phyloP scores from a whole-genome alignment of 768 basidiomycete genomes.

The Collybia mongolica region DNA sequence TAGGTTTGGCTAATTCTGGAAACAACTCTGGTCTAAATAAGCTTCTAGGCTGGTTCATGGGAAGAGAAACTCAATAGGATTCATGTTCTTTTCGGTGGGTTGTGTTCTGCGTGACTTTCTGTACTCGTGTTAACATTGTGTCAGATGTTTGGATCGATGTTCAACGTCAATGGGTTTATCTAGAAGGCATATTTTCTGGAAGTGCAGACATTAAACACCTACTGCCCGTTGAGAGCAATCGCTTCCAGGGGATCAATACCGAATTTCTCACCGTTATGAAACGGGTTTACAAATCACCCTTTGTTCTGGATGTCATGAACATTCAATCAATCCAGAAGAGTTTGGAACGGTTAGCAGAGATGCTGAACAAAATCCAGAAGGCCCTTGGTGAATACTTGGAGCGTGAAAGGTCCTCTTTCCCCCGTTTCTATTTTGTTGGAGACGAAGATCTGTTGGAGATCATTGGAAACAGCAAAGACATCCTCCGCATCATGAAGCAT shows the following conservation, averaged over 20 bases:
- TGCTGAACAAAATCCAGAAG: conserved; percentile 98
- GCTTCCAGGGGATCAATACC: conserved; percentile 97
- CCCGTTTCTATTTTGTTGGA: conserved; percentile 99
- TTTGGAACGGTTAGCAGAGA: conserved; percentile 92
- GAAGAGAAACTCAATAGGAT: conserved; percentile 96
- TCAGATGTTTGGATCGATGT: conserved; percentile 99
- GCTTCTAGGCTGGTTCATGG: conserved; percentile 76
- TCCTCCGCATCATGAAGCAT: conserved; percentile 97
- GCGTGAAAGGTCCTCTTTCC: conserved; percentile 95
- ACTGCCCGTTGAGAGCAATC: conserved; percentile 94
- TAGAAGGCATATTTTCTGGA: conserved; percentile 99
- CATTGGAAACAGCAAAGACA: conserved; percentile 99
- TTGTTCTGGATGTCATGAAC: conserved; percentile 95
- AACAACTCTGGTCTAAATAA: no score
- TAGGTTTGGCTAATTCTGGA: conserved; percentile 20
- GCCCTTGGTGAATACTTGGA: conserved; percentile 98
- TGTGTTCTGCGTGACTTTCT: not conserved
- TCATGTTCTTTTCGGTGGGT: conserved; percentile 90
- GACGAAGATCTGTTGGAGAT: conserved; percentile 99
- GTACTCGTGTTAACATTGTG: conserved; percentile 5
- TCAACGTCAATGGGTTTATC: conserved; percentile 98
- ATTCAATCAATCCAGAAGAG: conserved; percentile 97
- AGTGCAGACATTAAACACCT: conserved; percentile 99
- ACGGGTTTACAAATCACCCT: conserved; percentile 99
- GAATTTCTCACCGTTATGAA: conserved; percentile 99